Evolutionary conservation across 1,284 basidiomycete species (phyloP).

Genomic region (Psilocybe mexicana): DNA sequence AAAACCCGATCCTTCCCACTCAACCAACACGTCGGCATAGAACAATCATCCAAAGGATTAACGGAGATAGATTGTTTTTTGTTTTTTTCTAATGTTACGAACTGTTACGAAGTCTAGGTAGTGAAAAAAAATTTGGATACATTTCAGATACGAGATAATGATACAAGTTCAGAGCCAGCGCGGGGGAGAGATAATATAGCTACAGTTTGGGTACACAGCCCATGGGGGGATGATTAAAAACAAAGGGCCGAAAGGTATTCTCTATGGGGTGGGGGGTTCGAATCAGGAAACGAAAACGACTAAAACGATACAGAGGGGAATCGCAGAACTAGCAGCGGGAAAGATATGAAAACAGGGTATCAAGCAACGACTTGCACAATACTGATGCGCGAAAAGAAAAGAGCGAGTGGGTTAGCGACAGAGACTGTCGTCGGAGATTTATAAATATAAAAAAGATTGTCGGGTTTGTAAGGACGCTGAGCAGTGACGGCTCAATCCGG

Average conservation of each 20-base stretch:
- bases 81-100: neutral
- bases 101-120: neutral
- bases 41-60: neutral
- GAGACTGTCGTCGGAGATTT: neutral
- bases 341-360: slow-evolving; percentile 20
- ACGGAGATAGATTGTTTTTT: neutral
- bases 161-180: slow-evolving; percentile 20
- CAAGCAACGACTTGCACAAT: slow-evolving; percentile 6
- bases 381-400: neutral
- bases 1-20: slow-evolving; percentile 9
- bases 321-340: slow-evolving; percentile 17
- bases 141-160: slow-evolving; percentile 24
- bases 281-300: slow-evolving; percentile 12
- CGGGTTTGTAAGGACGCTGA: neutral
- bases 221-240: slow-evolving; percentile 3
- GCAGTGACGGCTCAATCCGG: neutral
- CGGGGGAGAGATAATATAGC: slow-evolving; percentile 17
- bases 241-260: slow-evolving; percentile 9
- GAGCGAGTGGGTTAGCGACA: neutral
- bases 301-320: slow-evolving; percentile 24
- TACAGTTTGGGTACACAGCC: slow-evolving; percentile 19
- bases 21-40: slow-evolving; percentile 12
- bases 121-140: slow-evolving; percentile 26
- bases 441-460: slow-evolving; percentile 1
- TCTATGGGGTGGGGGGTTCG: slow-evolving; percentile 7